Evolutionary conservation across 2,329 filamentous ascomycete species (phyloP).

Genomic region (Capronia coronata): DNA sequence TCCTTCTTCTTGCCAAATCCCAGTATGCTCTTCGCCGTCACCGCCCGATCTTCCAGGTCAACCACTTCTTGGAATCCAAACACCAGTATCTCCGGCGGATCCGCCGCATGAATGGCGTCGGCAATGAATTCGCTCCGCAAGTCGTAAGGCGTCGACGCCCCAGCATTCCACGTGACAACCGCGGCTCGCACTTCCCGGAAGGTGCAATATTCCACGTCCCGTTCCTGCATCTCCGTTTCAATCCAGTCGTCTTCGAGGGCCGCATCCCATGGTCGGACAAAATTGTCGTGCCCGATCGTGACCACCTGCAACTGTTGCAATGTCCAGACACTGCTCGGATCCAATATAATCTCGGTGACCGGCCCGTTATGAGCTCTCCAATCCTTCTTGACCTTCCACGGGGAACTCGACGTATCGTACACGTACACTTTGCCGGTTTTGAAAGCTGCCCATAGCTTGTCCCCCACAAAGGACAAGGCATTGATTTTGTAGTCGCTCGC

Average conservation of each 20-base stretch:
- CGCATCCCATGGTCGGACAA: slow-evolving; percentile 82
- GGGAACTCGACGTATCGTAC: slow-evolving; percentile 74
- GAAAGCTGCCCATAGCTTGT: slow-evolving; percentile 85
- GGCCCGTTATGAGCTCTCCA: slow-evolving; percentile 87
- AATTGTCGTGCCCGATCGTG: slow-evolving; percentile 80
- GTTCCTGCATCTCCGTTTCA: slow-evolving; percentile 79
- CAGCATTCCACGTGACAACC: slow-evolving; percentile 94
- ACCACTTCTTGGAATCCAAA: slow-evolving; percentile 99
- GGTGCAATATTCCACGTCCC: slow-evolving; percentile 74
- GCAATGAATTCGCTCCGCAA: slow-evolving; percentile 72
- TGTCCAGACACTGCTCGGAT: slow-evolving; percentile 76
- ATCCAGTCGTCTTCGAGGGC: slow-evolving; percentile 90
- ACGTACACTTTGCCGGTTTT: slow-evolving; percentile 91
- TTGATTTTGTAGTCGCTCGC: slow-evolving; percentile 96
- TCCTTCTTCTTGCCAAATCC: slow-evolving; percentile 71
- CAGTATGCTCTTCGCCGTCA: slow-evolving; percentile 91
- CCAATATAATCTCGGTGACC: slow-evolving; percentile 68
- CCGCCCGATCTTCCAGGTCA: slow-evolving; percentile 92
- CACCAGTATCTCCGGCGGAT: slow-evolving; percentile 79
- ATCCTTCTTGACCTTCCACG: slow-evolving; percentile 88
- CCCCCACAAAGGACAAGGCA: slow-evolving; percentile 70
- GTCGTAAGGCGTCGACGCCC: slow-evolving; percentile 83
- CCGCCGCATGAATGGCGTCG: slow-evolving; percentile 67
- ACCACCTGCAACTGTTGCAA: slow-evolving; percentile 77
- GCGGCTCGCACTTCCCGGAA: slow-evolving; percentile 75